Conservation (phyloP, 129 eudicot genomes). For the Escallonia rubra region DNA sequence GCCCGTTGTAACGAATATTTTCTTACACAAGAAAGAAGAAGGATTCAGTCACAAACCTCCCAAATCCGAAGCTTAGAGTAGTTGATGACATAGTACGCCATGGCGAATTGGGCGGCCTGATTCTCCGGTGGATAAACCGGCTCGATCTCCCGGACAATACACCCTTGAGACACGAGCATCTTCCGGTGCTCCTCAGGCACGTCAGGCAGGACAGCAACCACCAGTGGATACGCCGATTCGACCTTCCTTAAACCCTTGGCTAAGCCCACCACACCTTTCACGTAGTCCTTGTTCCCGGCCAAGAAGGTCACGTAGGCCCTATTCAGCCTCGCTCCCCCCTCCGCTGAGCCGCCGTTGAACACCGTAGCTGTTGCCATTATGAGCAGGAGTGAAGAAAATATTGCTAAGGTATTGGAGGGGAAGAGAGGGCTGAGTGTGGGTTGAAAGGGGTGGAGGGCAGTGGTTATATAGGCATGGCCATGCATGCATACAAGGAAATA, state of each 20-base stretch:
- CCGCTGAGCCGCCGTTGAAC: too few species aligned
- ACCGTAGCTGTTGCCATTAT: too few species aligned
- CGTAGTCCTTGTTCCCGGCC: constrained; percentile 15
- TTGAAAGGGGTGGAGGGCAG: too few species aligned
- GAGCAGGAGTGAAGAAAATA: background rate
- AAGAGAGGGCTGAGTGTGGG: background rate
- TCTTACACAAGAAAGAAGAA: background rate
- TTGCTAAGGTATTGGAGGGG: background rate
- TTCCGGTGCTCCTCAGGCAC: constrained; percentile 19
- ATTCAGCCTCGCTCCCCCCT: background rate
- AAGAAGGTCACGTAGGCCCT: constrained; percentile 21
- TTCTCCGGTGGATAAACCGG: constrained; percentile 18
- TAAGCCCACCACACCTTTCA: constrained; percentile 20
- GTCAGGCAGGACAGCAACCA: constrained; percentile 15
- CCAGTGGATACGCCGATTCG: constrained; percentile 9
- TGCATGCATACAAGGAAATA: too few species aligned
- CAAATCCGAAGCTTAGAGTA: constrained; percentile 19
- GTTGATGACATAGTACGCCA: constrained; percentile 18
- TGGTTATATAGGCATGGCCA: too few species aligned
- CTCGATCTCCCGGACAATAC: constrained; percentile 14
- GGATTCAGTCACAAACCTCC: background rate
- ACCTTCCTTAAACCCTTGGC: constrained; percentile 18
- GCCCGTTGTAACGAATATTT: too few species aligned
- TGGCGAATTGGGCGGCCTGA: constrained; percentile 4
- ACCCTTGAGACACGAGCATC: constrained; percentile 12